A percentile compares a stretch with the other conserved stretches of the same genome.
Evolutionary conservation across 1,284 basidiomycete species (phyloP).

Genomic region (Polyporus tsugae): DNA sequence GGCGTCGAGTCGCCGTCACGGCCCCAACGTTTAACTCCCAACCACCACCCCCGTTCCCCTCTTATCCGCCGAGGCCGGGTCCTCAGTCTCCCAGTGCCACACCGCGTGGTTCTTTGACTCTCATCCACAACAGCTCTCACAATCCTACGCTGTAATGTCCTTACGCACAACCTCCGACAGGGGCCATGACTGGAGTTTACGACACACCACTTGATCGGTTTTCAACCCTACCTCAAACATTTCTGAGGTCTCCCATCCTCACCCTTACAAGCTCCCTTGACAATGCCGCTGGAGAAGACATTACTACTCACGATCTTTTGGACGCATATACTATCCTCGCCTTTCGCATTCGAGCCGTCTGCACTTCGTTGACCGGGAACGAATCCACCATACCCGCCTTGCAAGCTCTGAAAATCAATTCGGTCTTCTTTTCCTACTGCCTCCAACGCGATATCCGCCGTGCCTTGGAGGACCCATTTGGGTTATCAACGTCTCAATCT

Average conservation of each 20-base stretch:
- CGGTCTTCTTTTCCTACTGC: slow-evolving; percentile 46
- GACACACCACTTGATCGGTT: neutral
- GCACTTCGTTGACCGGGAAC: slow-evolving; percentile 35
- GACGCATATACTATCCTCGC: slow-evolving; percentile 65
- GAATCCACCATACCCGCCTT: slow-evolving; percentile 42
- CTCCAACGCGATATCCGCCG: slow-evolving; percentile 57
- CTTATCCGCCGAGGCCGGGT: neutral
- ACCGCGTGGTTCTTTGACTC: neutral
- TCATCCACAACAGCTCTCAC: neutral
- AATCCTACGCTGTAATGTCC: slow-evolving; percentile 10
- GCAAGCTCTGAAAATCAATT: slow-evolving; percentile 39
- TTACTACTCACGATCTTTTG: slow-evolving; percentile 58
- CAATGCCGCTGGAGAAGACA: slow-evolving; percentile 39
- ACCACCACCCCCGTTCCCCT: slow-evolving; percentile 13
- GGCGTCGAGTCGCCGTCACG: neutral
- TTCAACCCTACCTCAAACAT: slow-evolving; percentile 9
- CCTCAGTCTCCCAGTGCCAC: neutral
- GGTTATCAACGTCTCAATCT: slow-evolving; percentile 9
- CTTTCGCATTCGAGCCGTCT: slow-evolving; percentile 50
- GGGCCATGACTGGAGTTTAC: slow-evolving; percentile 24
- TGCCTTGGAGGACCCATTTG: slow-evolving; percentile 49
- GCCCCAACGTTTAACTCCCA: slow-evolving; percentile 6
- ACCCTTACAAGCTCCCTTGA: slow-evolving; percentile 55
- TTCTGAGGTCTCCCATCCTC: slow-evolving; percentile 47
- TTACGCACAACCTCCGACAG: slow-evolving; percentile 10